Evolutionary conservation across 2,329 filamentous ascomycete genomes (phyloP), one percentile per base, ranked within the genome.

Genomic region (Ilyonectria destructans): DNA sequence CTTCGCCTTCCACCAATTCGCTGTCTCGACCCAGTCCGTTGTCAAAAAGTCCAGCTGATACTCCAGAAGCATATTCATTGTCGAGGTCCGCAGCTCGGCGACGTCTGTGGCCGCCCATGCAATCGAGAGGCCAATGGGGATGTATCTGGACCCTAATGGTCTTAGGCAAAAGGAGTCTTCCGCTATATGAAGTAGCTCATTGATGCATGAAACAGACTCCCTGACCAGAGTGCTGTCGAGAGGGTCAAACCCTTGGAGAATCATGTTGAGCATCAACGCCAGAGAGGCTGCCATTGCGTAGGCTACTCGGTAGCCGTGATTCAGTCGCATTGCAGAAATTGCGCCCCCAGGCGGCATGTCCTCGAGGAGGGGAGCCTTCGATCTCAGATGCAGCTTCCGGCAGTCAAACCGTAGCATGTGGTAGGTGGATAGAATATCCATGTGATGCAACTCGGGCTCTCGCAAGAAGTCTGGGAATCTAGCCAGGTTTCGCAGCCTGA

Each of bases 91-190:
- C 40, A 70, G 35, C 13, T 8, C 40, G 3, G 13, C 19, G 13
- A 85, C 83, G 3, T 77, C 77, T 3, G 72, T 71, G 23, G 70
- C 66, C 0, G 73, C 69, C 75, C 75, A 78, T 0, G 73, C 78
- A 1, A 75, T 62, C 9, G 77, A 52, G 2, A 80, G 66, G 12
- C 69, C 74, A 1, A 75, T 59, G 6, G 77, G 74, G 31, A 78
- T 70, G 23, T 77, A 75, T 33, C 72, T 72, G 7, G 78, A 73
- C 1, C 75, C 79, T 1, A 80, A 51, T 6, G 79, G 78, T 8
- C 75, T 56, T 51, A 76, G 74, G 13, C 58, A 45, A 15, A 58
- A 31, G 1, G 74, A 73, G 12, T 65, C 55, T 17, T 75, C 60
- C 3, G 74, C 74, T 12, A 79, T 58, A 10, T 58, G 58, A 8